phyloP scores from a whole-genome alignment of 345 rosid genomes.

The Mercurialis annua region DNA sequence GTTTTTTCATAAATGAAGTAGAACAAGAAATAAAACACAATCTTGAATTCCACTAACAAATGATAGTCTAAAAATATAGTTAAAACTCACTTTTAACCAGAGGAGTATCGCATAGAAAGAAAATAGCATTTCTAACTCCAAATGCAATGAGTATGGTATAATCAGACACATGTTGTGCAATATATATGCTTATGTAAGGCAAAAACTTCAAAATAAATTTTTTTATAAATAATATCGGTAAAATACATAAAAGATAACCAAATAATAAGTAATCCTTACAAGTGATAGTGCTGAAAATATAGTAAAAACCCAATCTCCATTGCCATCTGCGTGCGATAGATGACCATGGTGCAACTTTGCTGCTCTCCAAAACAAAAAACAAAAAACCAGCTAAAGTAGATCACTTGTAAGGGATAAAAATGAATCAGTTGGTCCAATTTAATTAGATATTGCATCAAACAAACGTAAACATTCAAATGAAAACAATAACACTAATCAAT shows the following conservation, averaged over 20 bases:
- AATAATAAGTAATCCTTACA: slow-evolving; percentile 46
- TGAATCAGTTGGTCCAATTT: not conserved
- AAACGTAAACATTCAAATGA: not conserved
- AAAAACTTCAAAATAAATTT: not conserved
- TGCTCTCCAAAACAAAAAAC: slow-evolving; percentile 30
- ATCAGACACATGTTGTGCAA: too few species aligned
- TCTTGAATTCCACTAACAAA: too few species aligned
- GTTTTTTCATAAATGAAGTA: not conserved
- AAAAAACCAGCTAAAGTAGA: slow-evolving; percentile 1
- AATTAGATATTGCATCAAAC: not conserved
- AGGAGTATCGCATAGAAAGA: too few species aligned
- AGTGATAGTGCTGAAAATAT: slow-evolving; percentile 82
- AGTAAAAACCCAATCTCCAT: slow-evolving; percentile 96
- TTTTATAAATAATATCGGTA: not conserved
- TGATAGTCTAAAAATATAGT: too few species aligned
- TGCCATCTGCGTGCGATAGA: slow-evolving; percentile 88
- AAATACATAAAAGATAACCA: not conserved
- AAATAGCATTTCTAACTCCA: too few species aligned
- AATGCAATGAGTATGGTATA: too few species aligned
- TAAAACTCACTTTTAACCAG: too few species aligned
- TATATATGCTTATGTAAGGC: too few species aligned
- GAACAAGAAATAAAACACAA: not conserved
- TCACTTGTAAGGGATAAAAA: not conserved
- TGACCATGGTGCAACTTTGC: slow-evolving; percentile 92
- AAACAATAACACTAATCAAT: not conserved